These are phyloP conservation scores for Fraxinus dipetala DNA, from an alignment of 305 asterid genomes.

Conservation along the genomic window DNA sequence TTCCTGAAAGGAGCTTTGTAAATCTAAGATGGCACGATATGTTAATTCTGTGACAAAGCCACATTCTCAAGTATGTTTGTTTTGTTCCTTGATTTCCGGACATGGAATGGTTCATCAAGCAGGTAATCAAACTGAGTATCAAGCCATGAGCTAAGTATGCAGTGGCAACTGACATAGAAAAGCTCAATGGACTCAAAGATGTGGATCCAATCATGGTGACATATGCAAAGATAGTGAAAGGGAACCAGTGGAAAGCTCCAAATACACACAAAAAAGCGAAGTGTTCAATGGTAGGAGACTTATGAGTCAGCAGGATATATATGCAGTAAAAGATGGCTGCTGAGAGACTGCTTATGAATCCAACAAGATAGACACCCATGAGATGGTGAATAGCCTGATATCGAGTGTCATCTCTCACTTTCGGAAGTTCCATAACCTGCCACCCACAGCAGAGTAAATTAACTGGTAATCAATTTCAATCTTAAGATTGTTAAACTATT, in stretches of 20 bases:
- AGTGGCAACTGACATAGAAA: slow-evolving; percentile 44
- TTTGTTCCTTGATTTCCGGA: slow-evolving; percentile 33
- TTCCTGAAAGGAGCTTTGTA: slow-evolving; percentile 82
- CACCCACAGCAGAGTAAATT: background rate
- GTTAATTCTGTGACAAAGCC: slow-evolving; percentile 61
- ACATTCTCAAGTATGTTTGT: slow-evolving; percentile 31
- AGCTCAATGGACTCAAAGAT: slow-evolving; percentile 34
- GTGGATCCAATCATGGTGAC: slow-evolving; percentile 34
- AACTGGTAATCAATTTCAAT: background rate
- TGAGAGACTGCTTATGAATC: slow-evolving; percentile 52
- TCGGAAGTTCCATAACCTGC: slow-evolving; percentile 37
- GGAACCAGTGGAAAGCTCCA: slow-evolving; percentile 84
- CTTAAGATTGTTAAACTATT: background rate
- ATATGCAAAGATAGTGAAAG: slow-evolving; percentile 57
- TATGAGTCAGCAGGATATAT: slow-evolving; percentile 33
- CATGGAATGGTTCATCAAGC: slow-evolving; percentile 30
- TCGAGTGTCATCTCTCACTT: slow-evolving; percentile 21
- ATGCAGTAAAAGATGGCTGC: slow-evolving; percentile 55
- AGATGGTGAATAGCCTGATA: slow-evolving; percentile 42
- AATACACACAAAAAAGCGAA: slow-evolving; percentile 54
- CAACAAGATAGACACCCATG: slow-evolving; percentile 61
- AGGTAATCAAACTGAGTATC: slow-evolving; percentile 49
- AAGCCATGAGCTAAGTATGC: slow-evolving; percentile 63
- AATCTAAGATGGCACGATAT: slow-evolving; percentile 70
- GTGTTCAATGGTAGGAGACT: slow-evolving; percentile 39